Conservation (phyloP, 1,284 basidiomycete genomes). For the Sanghuangporus sanghuang region DNA sequence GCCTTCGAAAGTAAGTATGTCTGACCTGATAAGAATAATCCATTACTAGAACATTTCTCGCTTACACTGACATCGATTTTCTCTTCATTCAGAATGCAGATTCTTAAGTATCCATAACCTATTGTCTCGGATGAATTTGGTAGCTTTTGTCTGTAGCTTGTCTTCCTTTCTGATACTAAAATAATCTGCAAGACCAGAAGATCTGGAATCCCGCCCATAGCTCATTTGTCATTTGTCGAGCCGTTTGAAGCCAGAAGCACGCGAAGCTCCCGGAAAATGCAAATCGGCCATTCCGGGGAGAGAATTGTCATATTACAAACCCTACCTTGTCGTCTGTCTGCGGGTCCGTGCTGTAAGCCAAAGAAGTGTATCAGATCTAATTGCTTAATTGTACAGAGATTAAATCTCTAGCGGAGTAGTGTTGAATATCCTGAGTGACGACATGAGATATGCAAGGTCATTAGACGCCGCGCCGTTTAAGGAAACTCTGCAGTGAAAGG, state of each 20-base stretch:
- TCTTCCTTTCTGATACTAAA: background rate
- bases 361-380: background rate
- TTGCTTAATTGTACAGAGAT: background rate
- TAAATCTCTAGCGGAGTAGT: background rate
- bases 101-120: too few species aligned
- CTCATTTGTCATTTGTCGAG: background rate
- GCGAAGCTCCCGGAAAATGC: too few species aligned
- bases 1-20: too few species aligned
- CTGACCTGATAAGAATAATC: too few species aligned
- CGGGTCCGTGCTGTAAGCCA: background rate
- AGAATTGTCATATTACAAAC: too few species aligned
- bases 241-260: background rate
- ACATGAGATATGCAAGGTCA: background rate
- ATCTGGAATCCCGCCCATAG: background rate
- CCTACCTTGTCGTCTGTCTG: background rate
- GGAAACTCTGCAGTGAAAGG: conserved; percentile 20
- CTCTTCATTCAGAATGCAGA: too few species aligned
- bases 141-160: background rate
- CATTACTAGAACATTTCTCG: too few species aligned
- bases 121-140: background rate
- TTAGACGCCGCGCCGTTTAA: conserved; percentile 20
- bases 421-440: background rate
- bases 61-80: too few species aligned
- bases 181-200: background rate
- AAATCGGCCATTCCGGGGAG: too few species aligned